phyloP scores from a whole-genome alignment of 768 basidiomycete genomes.

The Pilatotrama ljubarskyi region DNA sequence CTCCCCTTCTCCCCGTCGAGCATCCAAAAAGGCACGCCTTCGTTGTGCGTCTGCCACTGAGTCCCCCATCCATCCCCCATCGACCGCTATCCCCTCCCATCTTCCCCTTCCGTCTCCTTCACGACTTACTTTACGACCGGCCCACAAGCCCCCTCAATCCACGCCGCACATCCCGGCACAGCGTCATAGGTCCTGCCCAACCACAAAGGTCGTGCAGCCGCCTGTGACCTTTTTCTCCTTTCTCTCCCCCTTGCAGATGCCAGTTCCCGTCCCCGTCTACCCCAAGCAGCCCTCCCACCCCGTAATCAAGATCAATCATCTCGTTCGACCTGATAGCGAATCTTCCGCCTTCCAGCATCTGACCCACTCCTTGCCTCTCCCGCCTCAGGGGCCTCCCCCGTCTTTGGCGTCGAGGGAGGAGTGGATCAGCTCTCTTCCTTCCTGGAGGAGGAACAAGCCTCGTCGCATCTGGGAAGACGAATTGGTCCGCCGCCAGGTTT shows the following conservation, averaged over 20 bases:
- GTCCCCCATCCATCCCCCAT: constrained; percentile 28
- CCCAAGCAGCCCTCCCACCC: constrained; percentile 60
- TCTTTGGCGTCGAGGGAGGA: constrained; percentile 67
- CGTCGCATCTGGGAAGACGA: constrained; percentile 68
- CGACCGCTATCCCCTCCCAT: constrained; percentile 29
- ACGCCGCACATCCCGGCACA: constrained; percentile 39
- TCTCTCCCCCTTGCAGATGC: constrained; percentile 62
- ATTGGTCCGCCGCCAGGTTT: constrained; percentile 29
- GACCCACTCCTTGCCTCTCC: constrained; percentile 58
- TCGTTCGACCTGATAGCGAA: constrained; percentile 41
- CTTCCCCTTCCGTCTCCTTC: constrained; percentile 38
- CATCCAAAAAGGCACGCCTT: constrained; percentile 86
- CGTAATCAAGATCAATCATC: constrained; percentile 58
- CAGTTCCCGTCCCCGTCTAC: constrained; percentile 76
- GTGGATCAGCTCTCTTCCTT: constrained; percentile 71
- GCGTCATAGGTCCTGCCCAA: constrained; percentile 20
- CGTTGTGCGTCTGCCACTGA: constrained; percentile 81
- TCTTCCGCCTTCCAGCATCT: constrained; percentile 52
- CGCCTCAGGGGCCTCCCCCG: constrained; percentile 61
- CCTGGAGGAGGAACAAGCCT: constrained; percentile 69
- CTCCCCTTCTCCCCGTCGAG: constrained; percentile 22
- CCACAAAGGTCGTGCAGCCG: constrained; percentile 40
- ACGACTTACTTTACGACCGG: constrained; percentile 78
- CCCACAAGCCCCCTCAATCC: constrained; percentile 39
- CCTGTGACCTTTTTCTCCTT: constrained; percentile 43